Base-by-base conservation (phyloP, 257 asterid genomes). In the Solanum corneliomulleri region DNA sequence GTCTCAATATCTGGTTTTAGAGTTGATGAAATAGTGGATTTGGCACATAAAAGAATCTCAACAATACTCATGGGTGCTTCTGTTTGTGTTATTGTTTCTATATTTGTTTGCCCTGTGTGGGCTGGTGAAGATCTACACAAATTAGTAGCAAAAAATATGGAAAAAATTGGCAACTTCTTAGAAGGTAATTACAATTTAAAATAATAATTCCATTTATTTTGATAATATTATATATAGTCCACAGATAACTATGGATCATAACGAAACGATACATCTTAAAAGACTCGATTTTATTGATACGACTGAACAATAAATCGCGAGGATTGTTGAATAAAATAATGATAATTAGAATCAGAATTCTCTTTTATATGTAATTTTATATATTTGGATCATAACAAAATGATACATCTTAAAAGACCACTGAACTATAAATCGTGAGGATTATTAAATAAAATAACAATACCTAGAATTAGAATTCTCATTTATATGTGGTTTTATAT, bases 91-190 rank as follows among this genome's bases (percentile, higher is more conserved):
- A 35, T 92, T 6, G 89, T 95, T 12, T 95, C 97, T 44, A 89
- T 93, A 77, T 77, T 92, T 14, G 90, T 94, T 3, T 93, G 68
- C 42, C 98, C 98, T 11, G 98, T 94, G 0, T 95, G 98, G 98
- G 94, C 98, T 9, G 98, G 98, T 25, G 91, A 92, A 71, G 98
- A 95, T 88, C 98, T 94, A 45, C 98, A 94, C 90, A 84, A 88
- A 12, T 95, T 92, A 5, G 92, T 93, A 0, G 97, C 97, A 39
- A 41, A 84, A 8, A 91, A 93, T 84, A 86, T 94, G 14, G 92
- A 92, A 7, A 92, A 88, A 69, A 94, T 95, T n/a, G 98, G 93
- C 15, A 85, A 45, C 49, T 93, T 91, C 90, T 86, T 95, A 68
- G 91, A 94, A 92, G 97, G 98, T 94, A 90, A 20, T 7, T 6